These are phyloP conservation scores for Cladosporium sp. DNA, from an alignment of 2,329 filamentous ascomycete species.

Conservation along the genomic window DNA sequence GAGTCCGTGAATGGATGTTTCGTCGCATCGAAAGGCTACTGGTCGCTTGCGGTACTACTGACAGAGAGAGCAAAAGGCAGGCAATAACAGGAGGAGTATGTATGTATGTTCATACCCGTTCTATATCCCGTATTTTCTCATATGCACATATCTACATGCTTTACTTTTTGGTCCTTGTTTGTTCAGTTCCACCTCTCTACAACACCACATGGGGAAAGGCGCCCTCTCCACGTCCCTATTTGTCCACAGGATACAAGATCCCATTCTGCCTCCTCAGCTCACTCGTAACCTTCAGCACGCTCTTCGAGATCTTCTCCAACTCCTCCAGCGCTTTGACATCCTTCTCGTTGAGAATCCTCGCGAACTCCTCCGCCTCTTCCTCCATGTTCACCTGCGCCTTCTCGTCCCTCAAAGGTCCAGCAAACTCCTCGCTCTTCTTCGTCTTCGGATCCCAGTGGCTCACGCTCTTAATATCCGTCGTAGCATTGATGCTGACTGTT, in stretches of 20 bases:
- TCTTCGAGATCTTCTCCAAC: slow-evolving; percentile 40
- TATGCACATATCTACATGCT: background rate
- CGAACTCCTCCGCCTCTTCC: slow-evolving; percentile 46
- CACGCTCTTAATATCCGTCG: slow-evolving; percentile 42
- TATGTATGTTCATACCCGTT: no score
- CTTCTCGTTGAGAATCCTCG: slow-evolving; percentile 38
- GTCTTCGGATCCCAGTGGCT: slow-evolving; percentile 39
- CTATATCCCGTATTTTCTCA: background rate
- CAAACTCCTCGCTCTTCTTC: slow-evolving; percentile 40
- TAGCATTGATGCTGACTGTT: slow-evolving; percentile 40
- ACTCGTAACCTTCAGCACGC: slow-evolving; percentile 40
- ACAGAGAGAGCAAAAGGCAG: no score
- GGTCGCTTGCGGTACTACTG: no score
- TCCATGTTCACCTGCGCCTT: slow-evolving; percentile 43
- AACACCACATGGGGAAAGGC: no score
- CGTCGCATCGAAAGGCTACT: no score
- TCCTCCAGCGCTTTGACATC: slow-evolving; percentile 35
- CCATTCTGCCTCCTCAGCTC: slow-evolving; percentile 43
- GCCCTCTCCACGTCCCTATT: slow-evolving; percentile 13
- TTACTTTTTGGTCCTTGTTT: background rate
- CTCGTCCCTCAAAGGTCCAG: slow-evolving; percentile 27
- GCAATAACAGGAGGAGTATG: no score
- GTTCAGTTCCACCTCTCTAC: no score
- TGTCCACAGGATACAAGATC: slow-evolving; percentile 39
- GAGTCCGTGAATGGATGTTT: no score